A percentile compares a stretch with the other conserved stretches of the same genome.
These are phyloP conservation scores for Colletotrichum tabaci DNA, from an alignment of 2,329 filamentous ascomycete genomes.

Conservation along the genomic window DNA sequence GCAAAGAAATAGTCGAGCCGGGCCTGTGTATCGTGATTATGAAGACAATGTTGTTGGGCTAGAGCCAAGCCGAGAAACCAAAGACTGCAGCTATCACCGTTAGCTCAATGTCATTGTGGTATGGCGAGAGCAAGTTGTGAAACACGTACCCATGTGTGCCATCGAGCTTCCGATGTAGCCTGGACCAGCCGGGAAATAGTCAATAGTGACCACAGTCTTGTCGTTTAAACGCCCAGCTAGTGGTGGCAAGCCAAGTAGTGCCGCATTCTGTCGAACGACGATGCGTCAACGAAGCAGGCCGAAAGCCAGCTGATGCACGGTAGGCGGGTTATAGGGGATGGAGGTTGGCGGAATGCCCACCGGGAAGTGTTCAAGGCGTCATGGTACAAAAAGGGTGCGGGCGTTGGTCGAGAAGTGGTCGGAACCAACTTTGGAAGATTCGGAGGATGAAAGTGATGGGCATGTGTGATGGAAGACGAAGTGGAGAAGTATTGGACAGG, in stretches of 20 bases:
- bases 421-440: background rate
- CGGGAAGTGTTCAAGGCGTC: background rate
- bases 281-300: background rate
- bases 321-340: background rate
- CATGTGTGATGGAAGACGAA: background rate
- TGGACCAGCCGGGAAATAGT: background rate
- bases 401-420: background rate
- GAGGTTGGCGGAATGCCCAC: background rate
- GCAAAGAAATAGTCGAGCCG: background rate
- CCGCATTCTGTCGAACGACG: background rate
- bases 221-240: background rate
- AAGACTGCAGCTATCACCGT: background rate
- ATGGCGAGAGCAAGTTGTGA: no score
- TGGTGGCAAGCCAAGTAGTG: background rate
- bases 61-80: background rate
- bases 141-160: background rate
- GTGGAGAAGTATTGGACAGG: background rate
- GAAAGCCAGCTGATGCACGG: background rate
- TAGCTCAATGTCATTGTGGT: background rate
- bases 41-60: background rate
- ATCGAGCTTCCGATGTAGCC: background rate
- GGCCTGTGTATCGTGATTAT: background rate
- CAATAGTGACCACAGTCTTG: background rate
- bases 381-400: background rate
- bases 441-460: background rate